phyloP scores from a whole-genome alignment of 2,329 filamentous ascomycete species.

The Nothophaeocryptopus gaeumannii region DNA sequence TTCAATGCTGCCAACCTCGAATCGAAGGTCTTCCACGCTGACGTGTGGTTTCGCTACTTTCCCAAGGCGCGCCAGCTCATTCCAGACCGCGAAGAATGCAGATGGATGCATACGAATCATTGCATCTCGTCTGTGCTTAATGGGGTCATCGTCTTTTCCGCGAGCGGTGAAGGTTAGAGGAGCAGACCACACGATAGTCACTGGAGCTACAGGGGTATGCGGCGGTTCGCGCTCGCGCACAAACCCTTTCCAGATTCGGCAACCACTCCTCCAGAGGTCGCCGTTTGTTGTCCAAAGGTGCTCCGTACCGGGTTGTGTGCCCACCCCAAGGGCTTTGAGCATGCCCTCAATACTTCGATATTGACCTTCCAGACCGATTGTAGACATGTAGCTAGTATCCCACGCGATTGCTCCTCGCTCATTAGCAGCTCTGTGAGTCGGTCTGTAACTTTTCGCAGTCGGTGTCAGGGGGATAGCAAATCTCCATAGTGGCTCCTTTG shows the following conservation, averaged over 20 bases:
- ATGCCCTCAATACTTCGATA: constrained; percentile 63
- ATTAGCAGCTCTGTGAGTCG: constrained; percentile 76
- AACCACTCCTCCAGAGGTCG: constrained; percentile 67
- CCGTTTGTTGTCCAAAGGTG: constrained; percentile 61
- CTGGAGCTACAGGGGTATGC: constrained; percentile 64
- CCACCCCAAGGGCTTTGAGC: constrained; percentile 63
- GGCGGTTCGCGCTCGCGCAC: constrained; percentile 55
- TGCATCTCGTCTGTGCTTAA: constrained; percentile 51
- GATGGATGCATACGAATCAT: constrained; percentile 80
- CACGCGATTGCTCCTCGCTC: constrained; percentile 77
- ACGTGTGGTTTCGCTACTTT: constrained; percentile 62
- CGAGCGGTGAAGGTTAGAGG: constrained; percentile 25
- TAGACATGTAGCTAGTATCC: constrained; percentile 94
- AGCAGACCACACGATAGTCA: constrained; percentile 73
- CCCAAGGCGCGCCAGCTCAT: constrained; percentile 56
- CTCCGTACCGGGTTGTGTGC: constrained; percentile 21
- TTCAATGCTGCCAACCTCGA: constrained; percentile 70
- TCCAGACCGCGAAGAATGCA: constrained; percentile 68
- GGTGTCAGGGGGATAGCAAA: constrained; percentile 83
- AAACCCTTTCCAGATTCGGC: constrained; percentile 58
- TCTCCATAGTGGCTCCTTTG: constrained; percentile 78
- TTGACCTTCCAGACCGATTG: constrained; percentile 71
- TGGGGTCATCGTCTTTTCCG: constrained; percentile 25
- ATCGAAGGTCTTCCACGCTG: constrained; percentile 66
- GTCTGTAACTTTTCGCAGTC: constrained; percentile 83